phyloP scores from a whole-genome alignment of 1,284 basidiomycete species.

The Sparassis latifolia region DNA sequence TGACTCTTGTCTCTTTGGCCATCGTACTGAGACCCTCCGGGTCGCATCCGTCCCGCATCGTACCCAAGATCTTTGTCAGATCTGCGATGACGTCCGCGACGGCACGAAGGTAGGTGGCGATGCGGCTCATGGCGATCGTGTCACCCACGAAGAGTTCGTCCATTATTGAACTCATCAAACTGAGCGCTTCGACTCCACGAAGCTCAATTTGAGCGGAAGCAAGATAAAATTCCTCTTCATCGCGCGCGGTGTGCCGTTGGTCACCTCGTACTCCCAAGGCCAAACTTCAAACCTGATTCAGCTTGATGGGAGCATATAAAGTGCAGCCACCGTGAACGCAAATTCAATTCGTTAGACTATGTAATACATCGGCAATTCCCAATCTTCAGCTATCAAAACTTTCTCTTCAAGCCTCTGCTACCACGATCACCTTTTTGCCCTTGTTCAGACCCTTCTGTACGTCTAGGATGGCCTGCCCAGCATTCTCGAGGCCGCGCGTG shows the following conservation, averaged over 20 bases:
- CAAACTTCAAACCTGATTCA: too few species aligned
- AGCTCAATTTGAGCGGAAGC: conserved; percentile 87
- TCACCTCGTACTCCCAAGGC: too few species aligned
- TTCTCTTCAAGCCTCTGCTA: conserved; percentile 21
- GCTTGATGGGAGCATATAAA: too few species aligned
- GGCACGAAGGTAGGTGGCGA: conserved; percentile 64
- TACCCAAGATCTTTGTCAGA: conserved; percentile 53
- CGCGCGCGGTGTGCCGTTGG: conserved; percentile 36
- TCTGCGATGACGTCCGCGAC: conserved; percentile 66
- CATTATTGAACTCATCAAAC: conserved; percentile 83
- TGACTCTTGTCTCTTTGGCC: too few species aligned
- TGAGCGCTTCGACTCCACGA: conserved; percentile 80
- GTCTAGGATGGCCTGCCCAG: conserved; percentile 45
- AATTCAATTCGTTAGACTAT: too few species aligned
- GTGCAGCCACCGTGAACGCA: too few species aligned
- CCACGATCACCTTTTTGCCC: conserved; percentile 50
- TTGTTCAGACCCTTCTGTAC: conserved; percentile 52
- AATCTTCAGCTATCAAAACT: too few species aligned
- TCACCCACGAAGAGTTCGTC: conserved; percentile 93
- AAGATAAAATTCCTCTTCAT: conserved; percentile 89
- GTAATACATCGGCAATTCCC: too few species aligned
- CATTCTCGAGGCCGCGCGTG: conserved; percentile 42
- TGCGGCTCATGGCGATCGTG: conserved; percentile 64
- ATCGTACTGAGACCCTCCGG: too few species aligned
- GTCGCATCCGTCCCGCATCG: conserved; percentile 69